These are phyloP conservation scores for Apiosordaria backusii DNA, from an alignment of 495 filamentous ascomycete genomes.

Conservation along the genomic window DNA sequence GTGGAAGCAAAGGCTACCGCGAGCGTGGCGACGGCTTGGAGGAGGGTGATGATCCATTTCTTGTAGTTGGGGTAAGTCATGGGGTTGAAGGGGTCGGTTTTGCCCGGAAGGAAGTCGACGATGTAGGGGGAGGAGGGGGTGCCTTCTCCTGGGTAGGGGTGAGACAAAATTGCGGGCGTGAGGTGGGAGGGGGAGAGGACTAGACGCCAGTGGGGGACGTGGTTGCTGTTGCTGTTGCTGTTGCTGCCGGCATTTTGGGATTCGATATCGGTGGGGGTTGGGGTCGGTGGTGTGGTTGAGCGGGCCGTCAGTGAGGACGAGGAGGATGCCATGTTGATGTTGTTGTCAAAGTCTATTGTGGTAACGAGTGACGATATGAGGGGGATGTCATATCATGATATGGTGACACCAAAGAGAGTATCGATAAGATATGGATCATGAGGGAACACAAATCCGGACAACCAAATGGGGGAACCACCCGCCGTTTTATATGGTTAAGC, in stretches of 20 bases:
- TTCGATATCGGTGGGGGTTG: conserved; percentile 29
- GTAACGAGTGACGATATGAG: not conserved
- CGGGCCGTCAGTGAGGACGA: not conserved
- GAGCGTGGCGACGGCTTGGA: conserved; percentile 65
- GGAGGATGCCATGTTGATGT: not conserved
- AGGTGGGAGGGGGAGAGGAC: conserved; percentile 40
- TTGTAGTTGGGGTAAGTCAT: conserved; percentile 56
- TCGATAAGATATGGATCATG: not conserved
- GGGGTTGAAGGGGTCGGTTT: conserved; percentile 62
- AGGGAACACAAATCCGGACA: not conserved
- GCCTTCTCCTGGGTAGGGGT: conserved; percentile 63
- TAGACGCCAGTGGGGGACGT: conserved; percentile 25
- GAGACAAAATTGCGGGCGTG: conserved; percentile 49
- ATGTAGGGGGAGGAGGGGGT: conserved; percentile 71
- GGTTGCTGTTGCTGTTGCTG: conserved; percentile 2
- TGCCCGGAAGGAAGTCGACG: conserved; percentile 66
- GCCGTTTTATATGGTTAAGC: not conserved
- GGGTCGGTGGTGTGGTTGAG: conserved; percentile 1
- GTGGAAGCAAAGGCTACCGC: conserved; percentile 75
- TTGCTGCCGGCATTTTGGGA: conserved; percentile 17
- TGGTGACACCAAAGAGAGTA: not conserved
- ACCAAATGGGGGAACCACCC: not conserved
- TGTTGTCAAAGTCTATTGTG: not conserved
- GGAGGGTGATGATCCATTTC: conserved; percentile 69
- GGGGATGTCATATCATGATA: not conserved